Conservation (phyloP, 345 rosid genomes). For the Euphorbia pulcherrima region DNA sequence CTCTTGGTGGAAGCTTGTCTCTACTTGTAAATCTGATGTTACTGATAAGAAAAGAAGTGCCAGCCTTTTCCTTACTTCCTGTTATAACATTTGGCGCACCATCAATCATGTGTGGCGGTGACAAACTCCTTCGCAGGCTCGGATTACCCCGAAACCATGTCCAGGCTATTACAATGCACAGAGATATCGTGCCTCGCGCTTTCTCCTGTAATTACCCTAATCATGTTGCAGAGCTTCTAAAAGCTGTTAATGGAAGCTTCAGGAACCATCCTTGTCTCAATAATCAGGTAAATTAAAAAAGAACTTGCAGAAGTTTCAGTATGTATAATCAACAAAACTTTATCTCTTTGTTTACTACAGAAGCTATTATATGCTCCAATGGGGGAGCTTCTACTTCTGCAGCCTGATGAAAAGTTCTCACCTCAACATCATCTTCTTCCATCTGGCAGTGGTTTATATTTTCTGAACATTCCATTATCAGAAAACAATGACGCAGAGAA, state of each 20-base stretch:
- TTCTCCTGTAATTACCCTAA: conserved; percentile 91
- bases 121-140: conserved; percentile 66
- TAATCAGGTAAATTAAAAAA: conserved; percentile 47
- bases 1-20: conserved; percentile 96
- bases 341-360: conserved; percentile 34
- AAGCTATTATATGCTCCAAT: conserved; percentile 74
- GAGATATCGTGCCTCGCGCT: conserved; percentile 96
- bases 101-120: conserved; percentile 91
- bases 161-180: conserved; percentile 73
- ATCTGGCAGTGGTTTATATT: conserved; percentile 78
- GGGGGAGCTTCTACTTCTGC: conserved; percentile 92
- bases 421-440: conserved; percentile 91
- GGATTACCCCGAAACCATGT: conserved; percentile 72
- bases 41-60: conserved; percentile 73
- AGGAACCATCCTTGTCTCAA: conserved; percentile 81
- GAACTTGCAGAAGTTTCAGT: not conserved
- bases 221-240: conserved; percentile 70
- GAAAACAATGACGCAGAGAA: conserved; percentile 47
- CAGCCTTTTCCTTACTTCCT: conserved; percentile 73
- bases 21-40: conserved; percentile 80
- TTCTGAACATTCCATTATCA: conserved; percentile 40
- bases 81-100: conserved; percentile 93
- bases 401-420: conserved; percentile 84
- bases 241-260: conserved; percentile 82
- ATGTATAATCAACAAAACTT: not conserved